A percentile compares a stretch with the other conserved stretches of the same genome.
These are phyloP conservation scores for Xylaria scruposa DNA, from an alignment of 495 filamentous ascomycete genomes.

Conservation along the genomic window DNA sequence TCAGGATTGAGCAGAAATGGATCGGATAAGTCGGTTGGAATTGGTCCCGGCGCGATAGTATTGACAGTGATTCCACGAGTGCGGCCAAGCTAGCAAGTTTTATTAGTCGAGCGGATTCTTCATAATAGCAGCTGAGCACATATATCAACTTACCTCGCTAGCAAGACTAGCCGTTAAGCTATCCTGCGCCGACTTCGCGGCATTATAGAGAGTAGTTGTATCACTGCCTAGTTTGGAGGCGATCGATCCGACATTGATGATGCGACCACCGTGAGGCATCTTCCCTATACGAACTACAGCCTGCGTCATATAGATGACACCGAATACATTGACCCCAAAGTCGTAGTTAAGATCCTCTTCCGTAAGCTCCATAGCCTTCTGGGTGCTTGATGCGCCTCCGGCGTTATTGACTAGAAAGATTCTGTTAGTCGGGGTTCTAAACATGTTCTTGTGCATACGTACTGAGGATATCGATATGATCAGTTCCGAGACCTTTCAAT, in stretches of 20 bases:
- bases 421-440: slow-evolving; percentile 25
- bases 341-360: slow-evolving; percentile 26
- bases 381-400: not conserved
- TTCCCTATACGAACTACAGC: slow-evolving; percentile 44
- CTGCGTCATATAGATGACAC: slow-evolving; percentile 48
- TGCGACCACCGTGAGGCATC: slow-evolving; percentile 51
- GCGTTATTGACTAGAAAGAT: slow-evolving; percentile 33
- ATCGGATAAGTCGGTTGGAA: slow-evolving; percentile 38
- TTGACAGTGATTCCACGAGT: slow-evolving; percentile 50
- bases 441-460: not conserved
- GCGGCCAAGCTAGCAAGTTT: slow-evolving; percentile 38
- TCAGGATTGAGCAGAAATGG: slow-evolving; percentile 2
- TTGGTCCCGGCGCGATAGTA: slow-evolving; percentile 44
- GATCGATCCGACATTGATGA: slow-evolving; percentile 54
- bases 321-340: slow-evolving; percentile 46
- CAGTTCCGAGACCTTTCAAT: slow-evolving; percentile 35
- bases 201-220: slow-evolving; percentile 34
- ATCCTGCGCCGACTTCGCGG: slow-evolving; percentile 45
- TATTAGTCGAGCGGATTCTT: not conserved
- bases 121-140: not conserved
- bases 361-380: slow-evolving; percentile 13
- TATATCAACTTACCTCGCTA: slow-evolving; percentile 32
- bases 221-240: slow-evolving; percentile 39
- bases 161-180: slow-evolving; percentile 38
- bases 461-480: slow-evolving; percentile 50